Evolutionary conservation across 805 yeast species (phyloP).

Genomic region (Yamadazyma paraphyllophila): DNA sequence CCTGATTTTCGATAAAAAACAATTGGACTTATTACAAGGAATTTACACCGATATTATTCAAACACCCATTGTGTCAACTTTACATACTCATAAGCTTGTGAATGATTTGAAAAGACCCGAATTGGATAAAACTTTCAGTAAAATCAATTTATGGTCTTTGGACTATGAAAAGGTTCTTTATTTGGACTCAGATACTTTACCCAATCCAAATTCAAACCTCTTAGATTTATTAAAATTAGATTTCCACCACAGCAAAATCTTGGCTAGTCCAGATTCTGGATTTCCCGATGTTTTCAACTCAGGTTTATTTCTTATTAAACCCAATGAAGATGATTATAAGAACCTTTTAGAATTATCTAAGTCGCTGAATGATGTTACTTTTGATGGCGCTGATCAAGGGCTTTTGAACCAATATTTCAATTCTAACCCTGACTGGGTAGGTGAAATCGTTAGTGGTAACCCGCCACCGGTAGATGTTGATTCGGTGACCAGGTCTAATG

Average conservation of each 20-base stretch:
- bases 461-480: not conserved
- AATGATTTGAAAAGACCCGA: slow-evolving; percentile 50
- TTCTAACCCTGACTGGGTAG: slow-evolving; percentile 40
- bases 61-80: slow-evolving; percentile 19
- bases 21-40: slow-evolving; percentile 23
- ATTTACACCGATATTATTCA: slow-evolving; percentile 33
- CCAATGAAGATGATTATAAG: slow-evolving; percentile 42
- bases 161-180: slow-evolving; percentile 50
- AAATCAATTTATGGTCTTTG: slow-evolving; percentile 55
- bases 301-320: slow-evolving; percentile 66
- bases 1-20: slow-evolving; percentile 23
- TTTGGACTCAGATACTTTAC: slow-evolving; percentile 65
- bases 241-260: slow-evolving; percentile 23
- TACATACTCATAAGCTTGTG: slow-evolving; percentile 23
- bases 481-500: not conserved
- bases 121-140: slow-evolving; percentile 51
- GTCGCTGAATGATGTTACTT: slow-evolving; percentile 29
- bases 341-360: slow-evolving; percentile 33
- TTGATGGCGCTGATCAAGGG: slow-evolving; percentile 95
- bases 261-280: slow-evolving; percentile 79
- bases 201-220: slow-evolving; percentile 23
- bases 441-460: not conserved
- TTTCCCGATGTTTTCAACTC: slow-evolving; percentile 91
- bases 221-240: slow-evolving; percentile 30
- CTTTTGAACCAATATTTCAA: slow-evolving; percentile 73